Percentiles rank a stretch among this genome's conserved stretches.
phyloP scores from a whole-genome alignment of 2,329 filamentous ascomycete species.

The Colletotrichum tamarilloi region DNA sequence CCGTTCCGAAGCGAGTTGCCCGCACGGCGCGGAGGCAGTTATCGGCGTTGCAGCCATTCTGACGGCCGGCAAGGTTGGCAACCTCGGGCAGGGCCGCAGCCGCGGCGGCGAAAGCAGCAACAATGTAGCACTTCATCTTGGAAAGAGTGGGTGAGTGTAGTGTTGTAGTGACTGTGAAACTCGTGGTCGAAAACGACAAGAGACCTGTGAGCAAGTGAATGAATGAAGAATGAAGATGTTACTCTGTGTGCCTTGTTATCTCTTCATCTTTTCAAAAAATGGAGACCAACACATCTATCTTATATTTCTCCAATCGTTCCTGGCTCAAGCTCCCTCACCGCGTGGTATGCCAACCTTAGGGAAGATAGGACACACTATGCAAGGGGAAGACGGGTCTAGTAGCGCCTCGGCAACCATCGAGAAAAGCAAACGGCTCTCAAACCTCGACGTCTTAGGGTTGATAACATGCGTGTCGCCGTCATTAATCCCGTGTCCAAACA shows the following conservation, averaged over 20 bases:
- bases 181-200: background rate
- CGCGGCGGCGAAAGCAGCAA: constrained; percentile 48
- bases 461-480: constrained; percentile 6
- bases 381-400: constrained; percentile 3
- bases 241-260: background rate
- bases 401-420: constrained; percentile 21
- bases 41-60: constrained; percentile 49
- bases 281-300: background rate
- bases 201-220: background rate
- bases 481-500: background rate
- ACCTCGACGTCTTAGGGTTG: constrained; percentile 16
- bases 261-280: background rate
- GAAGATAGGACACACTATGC: constrained; percentile 3
- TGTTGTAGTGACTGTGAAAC: background rate
- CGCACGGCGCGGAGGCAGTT: constrained; percentile 59
- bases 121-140: constrained; percentile 53
- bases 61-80: constrained; percentile 21
- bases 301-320: background rate
- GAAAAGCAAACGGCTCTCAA: constrained; percentile 25
- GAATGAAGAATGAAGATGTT: background rate
- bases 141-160: background rate
- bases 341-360: background rate
- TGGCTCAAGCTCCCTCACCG: background rate
- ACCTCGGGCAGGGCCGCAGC: constrained; percentile 45
- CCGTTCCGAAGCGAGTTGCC: constrained; percentile 49